Conservation (phyloP, 78 protist genomes). For the Corallochytrium limacisporum region DNA sequence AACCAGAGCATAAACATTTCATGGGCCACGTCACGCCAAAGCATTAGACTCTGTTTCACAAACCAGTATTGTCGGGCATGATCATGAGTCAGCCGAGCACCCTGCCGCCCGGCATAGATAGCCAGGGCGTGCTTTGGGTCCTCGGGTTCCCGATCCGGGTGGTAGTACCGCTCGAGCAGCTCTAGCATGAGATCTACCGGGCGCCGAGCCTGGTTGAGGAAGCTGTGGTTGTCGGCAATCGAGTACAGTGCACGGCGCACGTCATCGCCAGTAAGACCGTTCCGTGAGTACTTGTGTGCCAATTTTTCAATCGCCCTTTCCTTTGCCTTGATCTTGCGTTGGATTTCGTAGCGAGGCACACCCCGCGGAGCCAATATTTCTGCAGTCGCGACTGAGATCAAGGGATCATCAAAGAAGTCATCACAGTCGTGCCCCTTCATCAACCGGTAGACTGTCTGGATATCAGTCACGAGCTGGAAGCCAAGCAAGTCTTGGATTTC, state of each 20-base stretch:
- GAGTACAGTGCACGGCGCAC: slow-evolving; percentile 30
- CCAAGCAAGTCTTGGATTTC: slow-evolving; percentile 20
- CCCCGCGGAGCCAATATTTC: slow-evolving; percentile 17
- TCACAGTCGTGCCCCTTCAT: slow-evolving; percentile 17
- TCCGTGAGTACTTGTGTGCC: not conserved
- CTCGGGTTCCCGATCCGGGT: slow-evolving; percentile 15
- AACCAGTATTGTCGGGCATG: slow-evolving; percentile 61
- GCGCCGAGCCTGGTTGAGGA: slow-evolving; percentile 26
- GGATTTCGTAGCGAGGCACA: slow-evolving; percentile 15
- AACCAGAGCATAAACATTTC: slow-evolving; percentile 81
- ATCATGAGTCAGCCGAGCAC: slow-evolving; percentile 69
- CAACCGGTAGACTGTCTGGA: slow-evolving; percentile 48
- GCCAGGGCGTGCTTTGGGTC: not conserved
- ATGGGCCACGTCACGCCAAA: slow-evolving; percentile 81
- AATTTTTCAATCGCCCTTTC: slow-evolving; percentile 26
- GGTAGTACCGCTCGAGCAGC: slow-evolving; percentile 29
- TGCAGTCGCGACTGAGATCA: slow-evolving; percentile 46
- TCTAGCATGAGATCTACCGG: slow-evolving; percentile 35
- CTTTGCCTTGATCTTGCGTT: slow-evolving; percentile 40
- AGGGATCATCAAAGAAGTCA: slow-evolving; percentile 32
- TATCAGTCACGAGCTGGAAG: slow-evolving; percentile 27
- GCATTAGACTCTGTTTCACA: slow-evolving; percentile 67
- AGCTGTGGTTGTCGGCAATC: slow-evolving; percentile 57
- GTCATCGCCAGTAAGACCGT: not conserved
- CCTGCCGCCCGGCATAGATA: slow-evolving; percentile 28